Conservation (phyloP, 129 eudicot species). For the Arctium minus region DNA sequence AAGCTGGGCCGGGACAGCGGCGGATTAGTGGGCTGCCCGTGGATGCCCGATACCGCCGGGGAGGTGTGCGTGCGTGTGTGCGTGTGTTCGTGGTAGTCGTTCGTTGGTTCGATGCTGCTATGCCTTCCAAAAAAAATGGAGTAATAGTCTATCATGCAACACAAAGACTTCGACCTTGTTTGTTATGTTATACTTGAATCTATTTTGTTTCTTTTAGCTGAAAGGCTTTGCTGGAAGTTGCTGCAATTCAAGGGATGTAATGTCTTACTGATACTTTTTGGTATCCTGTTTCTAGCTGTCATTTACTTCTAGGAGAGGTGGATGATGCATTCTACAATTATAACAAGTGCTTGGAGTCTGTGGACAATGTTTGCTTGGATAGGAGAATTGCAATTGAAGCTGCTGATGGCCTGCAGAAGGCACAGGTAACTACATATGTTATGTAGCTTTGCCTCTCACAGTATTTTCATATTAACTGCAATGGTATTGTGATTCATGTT, state of each 20-base stretch:
- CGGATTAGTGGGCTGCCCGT: too few relatives aligned
- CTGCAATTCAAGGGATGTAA: not conserved
- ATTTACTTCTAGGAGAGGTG: conserved; percentile 78
- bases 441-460: not conserved
- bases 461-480: not conserved
- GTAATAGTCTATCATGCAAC: conserved; percentile 1
- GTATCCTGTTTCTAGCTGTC: conserved; percentile 45
- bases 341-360: conserved; percentile 49
- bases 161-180: not conserved
- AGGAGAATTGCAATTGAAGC: conserved; percentile 80
- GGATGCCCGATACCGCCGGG: too few relatives aligned
- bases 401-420: conserved; percentile 78
- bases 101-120: too few relatives aligned
- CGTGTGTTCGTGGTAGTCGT: too few relatives aligned
- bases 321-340: conserved; percentile 61
- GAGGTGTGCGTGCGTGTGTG: too few relatives aligned
- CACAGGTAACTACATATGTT: conserved; percentile 44
- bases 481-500: not conserved
- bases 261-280: not conserved
- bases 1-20: too few relatives aligned
- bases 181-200: not conserved
- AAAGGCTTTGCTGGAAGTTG: not conserved
- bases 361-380: conserved; percentile 54
- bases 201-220: not conserved
- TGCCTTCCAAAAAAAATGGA: not conserved